Conservation (phyloP, 495 filamentous ascomycete species). For the Talaromyces borbonicus region DNA sequence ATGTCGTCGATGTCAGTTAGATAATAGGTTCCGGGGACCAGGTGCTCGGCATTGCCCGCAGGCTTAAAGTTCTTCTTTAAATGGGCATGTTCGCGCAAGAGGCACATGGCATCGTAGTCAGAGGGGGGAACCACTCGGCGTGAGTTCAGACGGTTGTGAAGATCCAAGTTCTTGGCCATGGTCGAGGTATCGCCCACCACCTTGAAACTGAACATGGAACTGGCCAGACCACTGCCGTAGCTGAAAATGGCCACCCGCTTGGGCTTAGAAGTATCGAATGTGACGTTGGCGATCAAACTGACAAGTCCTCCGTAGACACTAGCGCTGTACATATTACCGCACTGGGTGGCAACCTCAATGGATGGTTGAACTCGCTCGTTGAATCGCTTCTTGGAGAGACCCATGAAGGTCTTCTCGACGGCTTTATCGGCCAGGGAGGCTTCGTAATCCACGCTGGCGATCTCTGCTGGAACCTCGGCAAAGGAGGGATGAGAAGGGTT, state of each 20-base stretch:
- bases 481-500: slow-evolving; percentile 71
- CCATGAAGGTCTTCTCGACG: slow-evolving; percentile 96
- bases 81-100: slow-evolving; percentile 87
- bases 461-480: slow-evolving; percentile 74
- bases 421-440: slow-evolving; percentile 83
- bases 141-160: slow-evolving; percentile 64
- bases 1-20: slow-evolving; percentile 83
- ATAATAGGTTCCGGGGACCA: slow-evolving; percentile 80
- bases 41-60: slow-evolving; percentile 61
- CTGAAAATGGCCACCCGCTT: slow-evolving; percentile 90
- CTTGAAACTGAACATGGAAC: slow-evolving; percentile 81
- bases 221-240: slow-evolving; percentile 88
- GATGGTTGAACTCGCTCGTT: slow-evolving; percentile 74
- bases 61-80: slow-evolving; percentile 85
- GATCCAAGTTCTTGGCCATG: slow-evolving; percentile 69
- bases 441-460: slow-evolving; percentile 75
- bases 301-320: slow-evolving; percentile 84
- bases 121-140: slow-evolving; percentile 67
- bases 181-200: slow-evolving; percentile 66
- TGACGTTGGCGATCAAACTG: slow-evolving; percentile 64
- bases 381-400: slow-evolving; percentile 90
- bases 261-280: slow-evolving; percentile 58
- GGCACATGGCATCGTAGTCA: slow-evolving; percentile 90
- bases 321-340: slow-evolving; percentile 98
- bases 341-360: slow-evolving; percentile 83